Evolutionary conservation across 306 rosid genomes (phyloP), one percentile per base, ranked within the genome.

Genomic region (Urtica urens): DNA sequence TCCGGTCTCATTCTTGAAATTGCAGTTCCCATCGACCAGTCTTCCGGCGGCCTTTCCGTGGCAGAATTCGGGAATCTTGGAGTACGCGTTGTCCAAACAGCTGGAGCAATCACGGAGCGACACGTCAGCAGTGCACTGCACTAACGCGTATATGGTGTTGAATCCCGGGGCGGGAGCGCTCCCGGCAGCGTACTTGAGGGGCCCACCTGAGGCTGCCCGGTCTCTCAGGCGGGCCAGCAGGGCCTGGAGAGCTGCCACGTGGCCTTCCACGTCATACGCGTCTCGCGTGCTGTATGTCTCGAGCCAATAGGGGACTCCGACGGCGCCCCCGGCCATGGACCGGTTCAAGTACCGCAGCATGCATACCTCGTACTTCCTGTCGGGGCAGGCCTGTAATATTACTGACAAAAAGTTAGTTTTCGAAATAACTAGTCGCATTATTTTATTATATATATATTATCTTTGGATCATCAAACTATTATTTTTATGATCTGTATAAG

Each of bases 71-170:
- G 18, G 10, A 12, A 72, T 23, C 4, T 7, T 5, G 10, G 2
- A 0, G 9, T 45, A 13, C 6, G 59, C 47, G 0, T 0, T 0
- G 19, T 24, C 53, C 25, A 72, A 45, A 63, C 83, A 77, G 19
- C 4, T 10, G 23, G 10, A 15, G 53, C 83, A 77, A 1, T 62
- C 39, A 5, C 0, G 17, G 12, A 28, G 11, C 1, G 73, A 54
- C 17, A 77, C 34, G 56, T 77, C 77, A 37, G 74, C 76, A 6
- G 76, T 61, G 62, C 83, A 72, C 60, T 77, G 83, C 12, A 58
- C 45, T 11, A 72, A 66, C 30, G 68, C 73, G 34, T 27, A 77
- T 23, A 69, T 13, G 6, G 63, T 54, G 23, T 61, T 50, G 50
- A 57, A 52, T 45, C 18, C 5, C 0, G 59, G 30, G 3, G 45